These are phyloP conservation scores for Talaromyces marneffei DNA, from an alignment of 2,329 filamentous ascomycete species.

Conservation along the genomic window DNA sequence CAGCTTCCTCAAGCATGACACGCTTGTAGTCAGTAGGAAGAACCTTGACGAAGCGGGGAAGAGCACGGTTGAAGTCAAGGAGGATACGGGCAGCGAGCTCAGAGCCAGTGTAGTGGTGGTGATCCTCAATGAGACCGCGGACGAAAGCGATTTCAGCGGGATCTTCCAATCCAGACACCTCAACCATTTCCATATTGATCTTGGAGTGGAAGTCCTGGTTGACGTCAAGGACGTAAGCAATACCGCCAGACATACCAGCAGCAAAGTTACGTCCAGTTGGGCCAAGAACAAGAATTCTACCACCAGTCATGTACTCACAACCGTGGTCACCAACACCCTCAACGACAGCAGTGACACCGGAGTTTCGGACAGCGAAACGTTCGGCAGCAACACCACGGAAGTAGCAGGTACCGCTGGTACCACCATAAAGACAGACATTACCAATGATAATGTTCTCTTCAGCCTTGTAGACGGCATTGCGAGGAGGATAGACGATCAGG, in stretches of 20 bases:
- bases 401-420: constrained; percentile 84
- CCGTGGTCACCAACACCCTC: constrained; percentile 95
- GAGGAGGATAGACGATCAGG: constrained; percentile 86
- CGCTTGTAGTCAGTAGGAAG: constrained; percentile 95
- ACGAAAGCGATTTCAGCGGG: constrained; percentile 84
- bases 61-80: constrained; percentile 88
- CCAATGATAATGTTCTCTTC: constrained; percentile 93
- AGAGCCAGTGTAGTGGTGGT: constrained; percentile 95
- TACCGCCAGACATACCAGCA: constrained; percentile 97
- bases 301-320: constrained; percentile 98
- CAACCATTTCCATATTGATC: constrained; percentile 97
- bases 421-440: constrained; percentile 92
- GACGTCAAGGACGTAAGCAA: constrained; percentile 88
- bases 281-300: constrained; percentile 79
- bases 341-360: constrained; percentile 89
- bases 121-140: constrained; percentile 87
- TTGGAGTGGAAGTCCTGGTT: constrained; percentile 84
- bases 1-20: constrained; percentile 76
- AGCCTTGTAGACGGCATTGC: constrained; percentile 84
- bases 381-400: constrained; percentile 96
- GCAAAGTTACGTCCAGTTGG: constrained; percentile 94
- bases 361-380: constrained; percentile 94
- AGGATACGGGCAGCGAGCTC: constrained; percentile 89
- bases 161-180: constrained; percentile 76
- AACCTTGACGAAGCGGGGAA: constrained; percentile 88